Base-by-base conservation (phyloP, 495 filamentous ascomycete genomes). In the Lasiosphaeria miniovina region DNA sequence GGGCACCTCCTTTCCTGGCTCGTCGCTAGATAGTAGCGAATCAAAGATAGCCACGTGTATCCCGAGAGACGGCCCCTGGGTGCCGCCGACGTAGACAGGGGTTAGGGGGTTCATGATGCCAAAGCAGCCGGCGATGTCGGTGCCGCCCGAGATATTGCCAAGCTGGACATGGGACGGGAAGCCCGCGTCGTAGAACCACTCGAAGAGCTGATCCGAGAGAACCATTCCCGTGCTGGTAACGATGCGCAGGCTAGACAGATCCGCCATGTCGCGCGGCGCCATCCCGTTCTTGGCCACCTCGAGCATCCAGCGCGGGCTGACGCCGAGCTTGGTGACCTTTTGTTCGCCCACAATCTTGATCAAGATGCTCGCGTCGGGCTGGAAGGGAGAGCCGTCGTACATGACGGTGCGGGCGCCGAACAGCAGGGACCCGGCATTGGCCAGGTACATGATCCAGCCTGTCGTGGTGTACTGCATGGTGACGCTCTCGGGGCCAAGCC, bases 391-490 rank as follows among this genome's bases (percentile, higher is more conserved):
- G 12, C 90, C 89, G 68, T 93, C 90, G 69, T 92, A 93, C 6
- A 91, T 68, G 49, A 93, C 68, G 8, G 82, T 70, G 36, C 82
- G 77, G 0, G 76, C 76, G 7, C 89, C 88, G 32, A 71, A 66
- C 0, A 87, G 65, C 12, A 91, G 74, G 3, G 73, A 71, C 36
- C 73, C 71, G 15, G 88, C 71, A 52, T 76, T 77, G 17, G 80
- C 68, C 36, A 90, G 71, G 70, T 93, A 93, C 89, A 93, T 93
- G 66, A 93, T 92, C 90, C 90, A 93, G 6, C 90, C 89, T 0
- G 87, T 90, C 48, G 83, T 86, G 14, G 80, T 84, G 62, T 82
- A 86, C 73, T 89, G 82, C 56, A 81, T 62, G 11, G 74, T 69
- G 15, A 86, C 80, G 36, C 66, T 80, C 9, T 81, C 70, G 0